Percentiles rank a stretch among this genome's conserved stretches.
These are phyloP conservation scores for Ascosphaera apis DNA, from an alignment of 2,329 filamentous ascomycete species.

Conservation along the genomic window DNA sequence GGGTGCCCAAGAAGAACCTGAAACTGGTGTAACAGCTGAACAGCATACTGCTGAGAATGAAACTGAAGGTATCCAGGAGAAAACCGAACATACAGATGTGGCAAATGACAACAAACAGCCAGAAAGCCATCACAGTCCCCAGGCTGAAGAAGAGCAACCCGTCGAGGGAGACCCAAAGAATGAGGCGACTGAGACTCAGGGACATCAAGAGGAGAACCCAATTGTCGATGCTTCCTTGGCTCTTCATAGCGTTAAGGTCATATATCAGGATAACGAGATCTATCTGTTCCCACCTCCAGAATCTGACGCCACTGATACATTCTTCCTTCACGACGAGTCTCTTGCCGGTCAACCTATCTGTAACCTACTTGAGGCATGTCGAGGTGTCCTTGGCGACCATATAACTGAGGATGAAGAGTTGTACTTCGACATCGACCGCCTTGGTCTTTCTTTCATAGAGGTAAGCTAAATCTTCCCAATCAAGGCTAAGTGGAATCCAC, in stretches of 20 bases:
- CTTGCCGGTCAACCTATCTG: conserved; percentile 29
- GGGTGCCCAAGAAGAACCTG: no score
- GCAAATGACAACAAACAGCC: not conserved
- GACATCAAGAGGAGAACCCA: conserved; percentile 1
- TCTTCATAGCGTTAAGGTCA: conserved; percentile 27
- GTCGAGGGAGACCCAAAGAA: not conserved
- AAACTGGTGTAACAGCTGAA: no score
- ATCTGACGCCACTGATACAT: conserved; percentile 29
- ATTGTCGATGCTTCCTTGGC: conserved; percentile 3
- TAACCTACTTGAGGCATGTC: conserved; percentile 33
- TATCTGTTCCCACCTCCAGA: conserved; percentile 34
- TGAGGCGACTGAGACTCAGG: not conserved
- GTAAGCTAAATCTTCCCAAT: conserved; percentile 17
- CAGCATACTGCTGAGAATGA: no score
- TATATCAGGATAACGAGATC: conserved; percentile 33
- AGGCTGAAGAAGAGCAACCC: not conserved
- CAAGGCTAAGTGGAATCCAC: not conserved
- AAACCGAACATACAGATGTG: no score
- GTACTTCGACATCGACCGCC: conserved; percentile 29
- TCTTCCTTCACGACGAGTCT: conserved; percentile 32
- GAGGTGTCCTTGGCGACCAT: conserved; percentile 30
- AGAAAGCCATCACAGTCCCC: not conserved
- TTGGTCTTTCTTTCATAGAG: conserved; percentile 34
- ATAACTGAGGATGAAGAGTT: conserved; percentile 34
- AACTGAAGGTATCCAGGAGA: no score